These are phyloP conservation scores for Xerocomellus dryophilus DNA, from an alignment of 768 basidiomycete genomes.

Conservation along the genomic window DNA sequence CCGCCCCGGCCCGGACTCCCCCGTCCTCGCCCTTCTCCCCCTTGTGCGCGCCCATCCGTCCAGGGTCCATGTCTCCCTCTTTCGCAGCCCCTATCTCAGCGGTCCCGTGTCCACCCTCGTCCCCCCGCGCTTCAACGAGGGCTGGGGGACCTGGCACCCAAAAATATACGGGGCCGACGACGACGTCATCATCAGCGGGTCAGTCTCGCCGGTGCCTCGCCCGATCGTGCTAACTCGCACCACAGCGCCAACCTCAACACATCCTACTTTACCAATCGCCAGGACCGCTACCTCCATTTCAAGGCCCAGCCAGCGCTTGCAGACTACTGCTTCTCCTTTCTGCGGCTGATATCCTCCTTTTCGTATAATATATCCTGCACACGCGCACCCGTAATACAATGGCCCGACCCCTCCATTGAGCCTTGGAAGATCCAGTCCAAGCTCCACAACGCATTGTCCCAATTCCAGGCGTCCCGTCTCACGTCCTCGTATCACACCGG, in stretches of 20 bases:
- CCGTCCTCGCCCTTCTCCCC: slow-evolving; percentile 65
- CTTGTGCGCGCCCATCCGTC: slow-evolving; percentile 69
- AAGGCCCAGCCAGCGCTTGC: slow-evolving; percentile 56
- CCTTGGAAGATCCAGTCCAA: slow-evolving; percentile 67
- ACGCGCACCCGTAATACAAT: slow-evolving; percentile 53
- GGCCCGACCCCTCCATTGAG: slow-evolving; percentile 63
- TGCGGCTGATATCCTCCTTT: slow-evolving; percentile 63
- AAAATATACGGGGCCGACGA: slow-evolving; percentile 95
- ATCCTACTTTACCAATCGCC: slow-evolving; percentile 92
- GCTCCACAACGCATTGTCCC: slow-evolving; percentile 51
- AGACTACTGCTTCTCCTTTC: slow-evolving; percentile 80
- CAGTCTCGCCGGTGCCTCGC: slow-evolving; percentile 27
- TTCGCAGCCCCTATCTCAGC: slow-evolving; percentile 81
- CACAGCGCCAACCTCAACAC: slow-evolving; percentile 86
- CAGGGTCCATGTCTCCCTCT: slow-evolving; percentile 76
- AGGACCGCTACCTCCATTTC: slow-evolving; percentile 91
- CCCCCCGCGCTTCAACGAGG: slow-evolving; percentile 94
- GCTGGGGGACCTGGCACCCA: slow-evolving; percentile 98
- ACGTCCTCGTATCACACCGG: not conserved
- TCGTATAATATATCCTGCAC: slow-evolving; percentile 53
- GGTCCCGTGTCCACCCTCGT: slow-evolving; percentile 73
- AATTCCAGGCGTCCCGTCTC: slow-evolving; percentile 53
- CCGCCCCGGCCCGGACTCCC: slow-evolving; percentile 68
- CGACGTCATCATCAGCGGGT: slow-evolving; percentile 92
- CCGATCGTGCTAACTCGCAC: slow-evolving; percentile 1